Evolutionary conservation across 2,329 filamentous ascomycete genomes (phyloP).

Genomic region (Ophiostoma sp.): DNA sequence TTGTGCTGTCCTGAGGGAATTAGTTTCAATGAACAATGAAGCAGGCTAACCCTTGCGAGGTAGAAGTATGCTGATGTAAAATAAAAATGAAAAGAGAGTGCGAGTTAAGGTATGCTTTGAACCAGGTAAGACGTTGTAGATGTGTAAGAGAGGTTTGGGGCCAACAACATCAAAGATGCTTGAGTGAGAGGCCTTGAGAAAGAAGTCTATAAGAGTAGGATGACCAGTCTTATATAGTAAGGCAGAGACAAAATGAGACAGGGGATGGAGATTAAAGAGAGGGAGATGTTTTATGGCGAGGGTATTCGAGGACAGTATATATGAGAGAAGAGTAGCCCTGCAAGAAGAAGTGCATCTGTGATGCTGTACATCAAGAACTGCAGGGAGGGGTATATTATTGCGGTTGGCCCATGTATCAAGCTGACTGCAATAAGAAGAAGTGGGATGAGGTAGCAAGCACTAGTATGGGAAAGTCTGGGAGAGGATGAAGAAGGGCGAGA

Average conservation of each 20-base stretch:
- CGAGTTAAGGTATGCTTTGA: not conserved
- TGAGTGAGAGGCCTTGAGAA: not conserved
- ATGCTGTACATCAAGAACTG: conserved; percentile 7
- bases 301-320: not conserved
- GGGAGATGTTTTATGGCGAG: not conserved
- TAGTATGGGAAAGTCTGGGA: conserved; percentile 22
- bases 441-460: not conserved
- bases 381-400: conserved; percentile 9
- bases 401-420: not conserved
- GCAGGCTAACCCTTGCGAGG: not conserved
- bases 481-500: conserved; percentile 26
- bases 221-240: not conserved
- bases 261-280: not conserved
- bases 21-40: not conserved
- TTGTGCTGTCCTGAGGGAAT: conserved; percentile 29
- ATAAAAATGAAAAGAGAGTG: not conserved
- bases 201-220: not conserved
- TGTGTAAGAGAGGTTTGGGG: not conserved
- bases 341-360: not conserved
- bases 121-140: not conserved
- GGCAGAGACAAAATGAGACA: not conserved
- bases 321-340: not conserved
- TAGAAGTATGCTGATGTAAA: not conserved
- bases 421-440: not conserved
- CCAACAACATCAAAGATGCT: not conserved